A percentile compares a stretch with the other conserved stretches of the same genome.
phyloP scores from a whole-genome alignment of 2,329 filamentous ascomycete genomes.

The Hirsutella rhossiliensis region DNA sequence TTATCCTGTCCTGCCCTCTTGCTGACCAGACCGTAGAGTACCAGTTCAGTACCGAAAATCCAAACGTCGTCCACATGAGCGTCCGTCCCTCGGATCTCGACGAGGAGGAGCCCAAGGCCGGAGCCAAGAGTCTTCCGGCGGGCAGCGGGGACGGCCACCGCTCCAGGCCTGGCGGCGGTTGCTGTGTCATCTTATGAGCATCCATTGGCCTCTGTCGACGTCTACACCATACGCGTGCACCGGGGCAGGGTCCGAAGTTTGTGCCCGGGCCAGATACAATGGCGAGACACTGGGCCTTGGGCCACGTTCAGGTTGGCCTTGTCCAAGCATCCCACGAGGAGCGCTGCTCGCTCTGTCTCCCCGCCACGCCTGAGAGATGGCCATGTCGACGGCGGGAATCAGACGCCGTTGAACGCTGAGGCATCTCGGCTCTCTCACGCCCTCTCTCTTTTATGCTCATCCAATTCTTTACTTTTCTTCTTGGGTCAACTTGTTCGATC shows the following conservation, averaged over 20 bases:
- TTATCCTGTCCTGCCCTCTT: not conserved
- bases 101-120: conserved; percentile 62
- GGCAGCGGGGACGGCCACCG: conserved; percentile 27
- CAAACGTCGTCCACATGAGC: conserved; percentile 92
- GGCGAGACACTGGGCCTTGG: no score
- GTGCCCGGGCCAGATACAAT: no score
- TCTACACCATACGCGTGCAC: no score
- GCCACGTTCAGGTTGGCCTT: no score
- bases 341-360: no score
- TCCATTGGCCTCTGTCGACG: not conserved
- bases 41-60: conserved; percentile 58
- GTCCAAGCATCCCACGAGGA: no score
- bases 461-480: not conserved
- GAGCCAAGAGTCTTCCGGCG: conserved; percentile 37
- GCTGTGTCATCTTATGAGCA: conserved; percentile 39
- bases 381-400: no score
- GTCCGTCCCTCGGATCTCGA: conserved; percentile 79
- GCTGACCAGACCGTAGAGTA: conserved; percentile 45
- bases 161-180: conserved; percentile 26
- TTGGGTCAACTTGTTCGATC: conserved; percentile 1
- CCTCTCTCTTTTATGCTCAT: not conserved
- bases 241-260: no score
- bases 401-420: not conserved
- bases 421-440: not conserved
- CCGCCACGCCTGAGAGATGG: no score